A percentile compares a stretch with the other conserved stretches of the same genome.
phyloP scores from a whole-genome alignment of 441 rosid genomes.

The Omphalea diandra region DNA sequence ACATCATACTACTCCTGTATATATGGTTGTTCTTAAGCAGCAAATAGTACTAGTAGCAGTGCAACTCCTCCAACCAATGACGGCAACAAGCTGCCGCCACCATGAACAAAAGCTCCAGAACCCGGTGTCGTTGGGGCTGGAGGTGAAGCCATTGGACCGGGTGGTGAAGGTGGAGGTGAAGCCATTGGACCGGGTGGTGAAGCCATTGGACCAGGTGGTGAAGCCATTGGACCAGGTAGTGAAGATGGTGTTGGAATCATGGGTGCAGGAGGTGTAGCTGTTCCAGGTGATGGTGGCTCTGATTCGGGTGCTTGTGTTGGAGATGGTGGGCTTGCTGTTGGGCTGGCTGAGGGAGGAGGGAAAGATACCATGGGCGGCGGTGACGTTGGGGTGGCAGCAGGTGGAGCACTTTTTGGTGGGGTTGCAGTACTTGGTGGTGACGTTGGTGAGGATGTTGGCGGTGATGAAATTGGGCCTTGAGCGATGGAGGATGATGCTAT shows the following conservation, averaged over 20 bases:
- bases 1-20: no score
- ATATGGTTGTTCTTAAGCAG: conserved; percentile 26
- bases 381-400: no score
- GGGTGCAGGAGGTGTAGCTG: no score
- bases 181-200: conserved; percentile 7
- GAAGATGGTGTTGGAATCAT: no score
- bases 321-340: conserved; percentile 5
- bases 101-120: conserved; percentile 27
- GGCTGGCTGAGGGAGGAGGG: background rate
- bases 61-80: conserved; percentile 38
- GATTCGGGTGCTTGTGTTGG: background rate
- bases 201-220: no score
- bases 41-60: conserved; percentile 29
- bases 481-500: conserved; percentile 29
- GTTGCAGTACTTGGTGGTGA: background rate
- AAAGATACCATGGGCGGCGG: no score
- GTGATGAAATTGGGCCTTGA: conserved; percentile 32
- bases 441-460: background rate
- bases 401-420: conserved; percentile 13
- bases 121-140: conserved; percentile 3
- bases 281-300: background rate
- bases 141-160: background rate
- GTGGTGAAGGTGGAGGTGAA: conserved; percentile 3
- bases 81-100: conserved; percentile 27
- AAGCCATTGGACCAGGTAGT: no score